These are phyloP conservation scores for Colletotrichum cereale DNA, from an alignment of 2,329 filamentous ascomycete species.

Conservation along the genomic window DNA sequence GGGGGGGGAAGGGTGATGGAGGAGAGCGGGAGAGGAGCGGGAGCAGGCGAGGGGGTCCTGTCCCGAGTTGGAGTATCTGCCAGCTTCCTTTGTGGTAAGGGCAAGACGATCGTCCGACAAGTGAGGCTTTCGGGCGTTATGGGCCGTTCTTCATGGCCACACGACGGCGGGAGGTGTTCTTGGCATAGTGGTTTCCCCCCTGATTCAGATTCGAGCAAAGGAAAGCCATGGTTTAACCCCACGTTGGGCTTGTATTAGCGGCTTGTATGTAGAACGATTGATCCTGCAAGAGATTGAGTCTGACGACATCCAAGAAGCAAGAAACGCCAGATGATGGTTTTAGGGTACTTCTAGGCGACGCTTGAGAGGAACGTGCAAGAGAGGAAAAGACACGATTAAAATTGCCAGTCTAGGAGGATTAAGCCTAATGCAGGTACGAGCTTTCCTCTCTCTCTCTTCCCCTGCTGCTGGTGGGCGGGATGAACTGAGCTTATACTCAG, in stretches of 20 bases:
- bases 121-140: conserved; percentile 6
- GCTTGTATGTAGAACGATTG: background rate
- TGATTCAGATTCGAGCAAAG: conserved; percentile 12
- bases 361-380: background rate
- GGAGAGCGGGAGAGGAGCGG: background rate
- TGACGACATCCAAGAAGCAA: conserved; percentile 2
- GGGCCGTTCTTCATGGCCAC: background rate
- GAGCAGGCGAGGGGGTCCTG: background rate
- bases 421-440: conserved; percentile 34
- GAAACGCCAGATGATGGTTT: background rate
- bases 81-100: conserved; percentile 10
- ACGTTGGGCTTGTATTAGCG: background rate
- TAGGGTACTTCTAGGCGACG: background rate
- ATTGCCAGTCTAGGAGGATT: conserved; percentile 7
- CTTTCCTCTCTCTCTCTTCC: background rate
- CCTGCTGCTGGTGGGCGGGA: conserved; percentile 19
- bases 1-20: background rate
- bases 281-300: conserved; percentile 7
- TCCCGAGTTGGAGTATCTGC: conserved; percentile 12
- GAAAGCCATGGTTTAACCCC: background rate
- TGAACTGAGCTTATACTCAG: conserved; percentile 23
- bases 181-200: conserved; percentile 12
- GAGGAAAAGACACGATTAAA: background rate
- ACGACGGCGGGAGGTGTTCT: conserved; percentile 19
- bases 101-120: conserved; percentile 13